Evolutionary conservation across 2,329 filamentous ascomycete genomes (phyloP).

Genomic region (Aotearoamyces nothofagi): DNA sequence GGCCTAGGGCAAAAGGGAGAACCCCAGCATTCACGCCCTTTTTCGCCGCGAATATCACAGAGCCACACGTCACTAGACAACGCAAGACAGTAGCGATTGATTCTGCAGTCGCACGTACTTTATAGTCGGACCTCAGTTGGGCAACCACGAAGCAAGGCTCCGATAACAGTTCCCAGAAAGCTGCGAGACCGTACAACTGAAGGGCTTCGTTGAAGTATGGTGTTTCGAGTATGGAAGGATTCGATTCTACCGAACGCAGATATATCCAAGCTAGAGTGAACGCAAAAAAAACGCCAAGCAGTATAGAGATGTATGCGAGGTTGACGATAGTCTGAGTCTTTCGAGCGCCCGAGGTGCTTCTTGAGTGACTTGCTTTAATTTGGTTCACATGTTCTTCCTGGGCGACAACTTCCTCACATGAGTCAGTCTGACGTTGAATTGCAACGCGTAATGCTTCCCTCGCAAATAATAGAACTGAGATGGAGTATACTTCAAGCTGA

Average conservation of each 20-base stretch:
- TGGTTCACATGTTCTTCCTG: conserved; percentile 8
- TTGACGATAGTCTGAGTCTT: conserved; percentile 70
- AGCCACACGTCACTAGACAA: conserved; percentile 58
- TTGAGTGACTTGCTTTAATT: conserved; percentile 8
- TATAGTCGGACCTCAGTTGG: conserved; percentile 68
- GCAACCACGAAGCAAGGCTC: conserved; percentile 85
- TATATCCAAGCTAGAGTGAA: conserved; percentile 53
- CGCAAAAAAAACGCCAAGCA: conserved; percentile 51
- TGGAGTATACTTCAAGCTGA: conserved; percentile 84
- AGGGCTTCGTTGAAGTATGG: conserved; percentile 45
- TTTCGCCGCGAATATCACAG: conserved; percentile 48
- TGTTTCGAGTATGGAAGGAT: conserved; percentile 33
- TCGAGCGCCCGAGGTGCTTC: conserved; percentile 15
- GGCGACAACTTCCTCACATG: conserved; percentile 4
- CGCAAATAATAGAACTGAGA: conserved; percentile 88
- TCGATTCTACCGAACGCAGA: conserved; percentile 33
- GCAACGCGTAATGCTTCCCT: conserved; percentile 85
- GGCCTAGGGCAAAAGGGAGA: conserved; percentile 78
- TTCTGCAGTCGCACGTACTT: conserved; percentile 68
- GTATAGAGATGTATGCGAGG: conserved; percentile 65
- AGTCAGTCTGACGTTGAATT: conserved; percentile 60
- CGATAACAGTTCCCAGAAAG: conserved; percentile 60
- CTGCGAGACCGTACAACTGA: conserved; percentile 38
- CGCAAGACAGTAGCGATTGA: conserved; percentile 65
- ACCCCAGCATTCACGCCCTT: conserved; percentile 47